phyloP scores from a whole-genome alignment of 768 basidiomycete species.

The Phlebiopsis gigantea region DNA sequence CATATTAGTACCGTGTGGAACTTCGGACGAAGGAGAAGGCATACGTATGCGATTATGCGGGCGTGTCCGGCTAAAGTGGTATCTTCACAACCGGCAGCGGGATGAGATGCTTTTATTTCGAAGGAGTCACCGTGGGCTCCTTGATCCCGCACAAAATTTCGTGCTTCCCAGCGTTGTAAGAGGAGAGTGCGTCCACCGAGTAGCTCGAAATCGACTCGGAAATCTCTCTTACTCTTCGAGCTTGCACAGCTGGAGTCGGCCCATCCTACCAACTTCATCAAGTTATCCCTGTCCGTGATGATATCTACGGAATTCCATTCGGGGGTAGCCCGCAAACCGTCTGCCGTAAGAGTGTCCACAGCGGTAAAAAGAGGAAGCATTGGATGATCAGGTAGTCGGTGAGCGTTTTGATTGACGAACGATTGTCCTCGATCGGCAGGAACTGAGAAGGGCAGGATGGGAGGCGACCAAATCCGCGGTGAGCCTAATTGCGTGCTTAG shows the following conservation, averaged over 20 bases:
- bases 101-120: constrained; percentile 28
- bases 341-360: constrained; percentile 36
- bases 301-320: constrained; percentile 36
- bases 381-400: constrained; percentile 31
- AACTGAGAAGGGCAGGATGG: constrained; percentile 44
- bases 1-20: no score
- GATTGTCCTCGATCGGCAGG: constrained; percentile 45
- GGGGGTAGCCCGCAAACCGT: constrained; percentile 22
- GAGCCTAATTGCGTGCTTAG: constrained; percentile 44
- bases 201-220: constrained; percentile 69
- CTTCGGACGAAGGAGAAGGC: constrained; percentile 18
- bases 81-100: constrained; percentile 13
- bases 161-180: constrained; percentile 50
- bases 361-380: constrained; percentile 57
- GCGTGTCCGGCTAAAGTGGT: constrained; percentile 13
- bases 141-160: constrained; percentile 7
- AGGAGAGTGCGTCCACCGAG: constrained; percentile 53
- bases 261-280: constrained; percentile 3
- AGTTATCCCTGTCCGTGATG: constrained; percentile 60
- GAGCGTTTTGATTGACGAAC: constrained; percentile 56
- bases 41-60: constrained; percentile 23
- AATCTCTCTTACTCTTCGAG: constrained; percentile 21
- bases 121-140: constrained; percentile 51
- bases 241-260: background rate
- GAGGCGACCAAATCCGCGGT: constrained; percentile 49